A percentile compares a stretch with the other conserved stretches of the same genome.
Conservation (phyloP, 345 rosid species). For the Lepidium aucheri region DNA sequence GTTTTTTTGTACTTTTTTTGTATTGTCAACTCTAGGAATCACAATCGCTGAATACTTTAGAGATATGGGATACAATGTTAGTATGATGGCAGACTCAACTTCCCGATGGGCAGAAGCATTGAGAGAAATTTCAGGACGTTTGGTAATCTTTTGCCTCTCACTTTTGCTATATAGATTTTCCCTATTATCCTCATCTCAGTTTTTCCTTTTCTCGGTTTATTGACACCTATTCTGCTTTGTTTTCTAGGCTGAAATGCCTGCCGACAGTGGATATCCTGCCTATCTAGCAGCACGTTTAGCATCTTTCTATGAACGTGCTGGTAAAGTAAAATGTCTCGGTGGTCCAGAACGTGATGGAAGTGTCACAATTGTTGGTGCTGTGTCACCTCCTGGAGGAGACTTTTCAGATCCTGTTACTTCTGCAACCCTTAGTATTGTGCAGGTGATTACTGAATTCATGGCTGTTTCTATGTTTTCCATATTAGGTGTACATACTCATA, state of each 20-base stretch:
- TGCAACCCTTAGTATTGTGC: slow-evolving; percentile 99
- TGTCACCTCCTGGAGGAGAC: slow-evolving; percentile 99
- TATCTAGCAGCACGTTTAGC: slow-evolving; percentile 98
- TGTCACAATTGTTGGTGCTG: slow-evolving; percentile 99
- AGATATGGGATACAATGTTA: slow-evolving; percentile 98
- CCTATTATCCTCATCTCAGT: background rate
- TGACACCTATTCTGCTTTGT: slow-evolving; percentile 15
- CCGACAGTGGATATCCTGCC: slow-evolving; percentile 99
- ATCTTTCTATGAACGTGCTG: slow-evolving; percentile 98
- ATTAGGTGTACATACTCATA: background rate
- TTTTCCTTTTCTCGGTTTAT: background rate
- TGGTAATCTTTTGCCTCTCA: slow-evolving; percentile 41
- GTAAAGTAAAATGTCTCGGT: slow-evolving; percentile 98
- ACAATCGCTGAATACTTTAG: slow-evolving; percentile 98
- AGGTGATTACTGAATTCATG: slow-evolving; percentile 45
- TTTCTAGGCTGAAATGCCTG: slow-evolving; percentile 99
- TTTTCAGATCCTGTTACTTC: slow-evolving; percentile 99
- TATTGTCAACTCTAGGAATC: slow-evolving; percentile 50
- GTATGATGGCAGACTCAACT: slow-evolving; percentile 99
- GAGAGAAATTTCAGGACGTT: slow-evolving; percentile 99
- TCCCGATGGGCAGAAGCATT: slow-evolving; percentile 99
- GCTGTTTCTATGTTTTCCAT: background rate
- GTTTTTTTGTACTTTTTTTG: background rate
- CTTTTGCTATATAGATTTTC: background rate
- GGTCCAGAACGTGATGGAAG: slow-evolving; percentile 97